Base-by-base conservation (phyloP, 345 rosid species). In the Atalantia buxifolia region DNA sequence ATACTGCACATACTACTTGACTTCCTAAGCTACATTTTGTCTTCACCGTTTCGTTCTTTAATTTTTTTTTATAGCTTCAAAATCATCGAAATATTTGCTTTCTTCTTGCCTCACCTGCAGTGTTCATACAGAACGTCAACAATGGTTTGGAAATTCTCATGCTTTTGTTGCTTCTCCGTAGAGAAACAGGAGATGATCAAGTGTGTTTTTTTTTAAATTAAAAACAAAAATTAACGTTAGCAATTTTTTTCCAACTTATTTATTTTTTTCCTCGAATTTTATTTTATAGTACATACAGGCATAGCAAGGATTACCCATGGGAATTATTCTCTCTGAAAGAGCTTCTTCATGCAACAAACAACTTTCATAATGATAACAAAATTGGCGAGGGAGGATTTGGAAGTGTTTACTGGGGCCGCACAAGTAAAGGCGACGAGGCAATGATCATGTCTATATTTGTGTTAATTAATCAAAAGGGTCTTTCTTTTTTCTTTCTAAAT, bases 351-450 rank as follows among this genome's bases (percentile, higher is more conserved):
- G 92, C 95, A 42, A 88, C 95, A 56, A 92, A 92, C 81, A 87
- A 83, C 65, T 92, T 92, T 72, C 88, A 86, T 45, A 69, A 88
- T 18, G 92, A 90, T 74, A 92, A 87, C 75, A 92, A 90, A 84
- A 90, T 92, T 7, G 93, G 95, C 7, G 93, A 91, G 70, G 95
- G 93, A 9, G 93, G 93, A 4, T 92, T 85, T 48, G 95, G 93
- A 38, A 88, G 90, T 45, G 93, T 92, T 13, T 92, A 87, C 28
- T 86, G 92, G 92, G 95, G 95, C 56, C 87, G 85, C 57, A 90
- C 92, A 83, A 86, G 85, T 84, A 79, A 84, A 85, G 92, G 95
- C 79, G 76, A 48, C 24, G 92, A 92, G 92, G 92, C 85, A 89
- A 80, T 48, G 38, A 45, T 13, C 5, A 31, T 42, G 40, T 48